Conservation (phyloP, 306 rosid species). For the Astragalus membranaceus region DNA sequence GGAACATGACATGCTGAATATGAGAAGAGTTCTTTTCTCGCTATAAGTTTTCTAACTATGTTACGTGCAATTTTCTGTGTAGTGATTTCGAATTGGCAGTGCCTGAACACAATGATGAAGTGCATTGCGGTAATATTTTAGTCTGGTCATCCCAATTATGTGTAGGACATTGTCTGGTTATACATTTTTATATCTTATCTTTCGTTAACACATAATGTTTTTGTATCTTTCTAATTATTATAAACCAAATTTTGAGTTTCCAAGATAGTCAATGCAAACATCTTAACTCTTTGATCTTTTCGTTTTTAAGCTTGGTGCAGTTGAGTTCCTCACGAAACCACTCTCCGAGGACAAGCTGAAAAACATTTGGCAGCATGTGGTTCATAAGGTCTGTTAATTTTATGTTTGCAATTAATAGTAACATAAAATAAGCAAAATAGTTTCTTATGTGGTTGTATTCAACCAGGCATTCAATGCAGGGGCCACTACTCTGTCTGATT, state of each 20-base stretch:
- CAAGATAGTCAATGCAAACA: no score
- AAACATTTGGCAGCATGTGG: slow-evolving; percentile 99
- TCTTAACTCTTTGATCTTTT: no score
- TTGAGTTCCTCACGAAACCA: slow-evolving; percentile 83
- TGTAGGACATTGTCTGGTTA: background rate
- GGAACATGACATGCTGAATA: no score
- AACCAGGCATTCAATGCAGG: slow-evolving; percentile 84
- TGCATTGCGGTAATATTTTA: slow-evolving; percentile 82
- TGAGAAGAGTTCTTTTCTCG: background rate
- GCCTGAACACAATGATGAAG: slow-evolving; percentile 90
- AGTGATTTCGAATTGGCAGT: slow-evolving; percentile 79
- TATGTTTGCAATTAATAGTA: background rate
- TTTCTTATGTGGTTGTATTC: slow-evolving; percentile 34
- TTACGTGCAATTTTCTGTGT: slow-evolving; percentile 20
- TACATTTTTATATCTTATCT: background rate
- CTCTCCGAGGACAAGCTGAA: slow-evolving; percentile 84
- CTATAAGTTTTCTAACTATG: slow-evolving; percentile 12
- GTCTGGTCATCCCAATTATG: background rate
- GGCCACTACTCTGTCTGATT: slow-evolving; percentile 36
- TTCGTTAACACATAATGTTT: background rate
- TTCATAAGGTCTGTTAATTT: slow-evolving; percentile 74
- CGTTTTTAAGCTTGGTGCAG: slow-evolving; percentile 90
- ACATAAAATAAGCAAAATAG: background rate
- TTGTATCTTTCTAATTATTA: background rate
- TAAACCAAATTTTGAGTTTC: background rate